Percentiles rank a stretch among this genome's conserved stretches.
Conservation (phyloP, 164 flowering plant genomes). For the Akebia trifoliata region DNA sequence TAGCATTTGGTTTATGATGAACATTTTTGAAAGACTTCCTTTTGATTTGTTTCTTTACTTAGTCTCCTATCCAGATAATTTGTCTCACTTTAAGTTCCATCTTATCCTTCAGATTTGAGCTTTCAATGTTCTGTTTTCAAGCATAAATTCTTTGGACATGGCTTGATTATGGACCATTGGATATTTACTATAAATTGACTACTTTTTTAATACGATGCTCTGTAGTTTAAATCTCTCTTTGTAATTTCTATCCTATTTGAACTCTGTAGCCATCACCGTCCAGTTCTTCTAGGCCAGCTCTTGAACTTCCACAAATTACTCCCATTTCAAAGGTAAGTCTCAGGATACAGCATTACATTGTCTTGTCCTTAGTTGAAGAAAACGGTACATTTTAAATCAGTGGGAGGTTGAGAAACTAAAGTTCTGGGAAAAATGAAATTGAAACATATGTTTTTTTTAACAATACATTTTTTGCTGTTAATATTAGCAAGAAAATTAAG, state of each 20-base stretch:
- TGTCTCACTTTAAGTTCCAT: neutral
- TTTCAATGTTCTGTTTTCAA: no score
- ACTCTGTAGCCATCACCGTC: constrained; percentile 43
- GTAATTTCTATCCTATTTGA: neutral
- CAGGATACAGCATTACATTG: neutral
- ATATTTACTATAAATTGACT: neutral
- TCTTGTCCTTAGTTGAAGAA: no score
- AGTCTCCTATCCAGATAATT: neutral
- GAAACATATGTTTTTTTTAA: no score
- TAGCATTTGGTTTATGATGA: neutral
- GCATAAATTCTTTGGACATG: neutral
- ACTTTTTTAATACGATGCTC: neutral
- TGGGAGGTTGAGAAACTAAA: no score
- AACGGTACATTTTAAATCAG: no score
- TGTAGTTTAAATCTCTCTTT: neutral
- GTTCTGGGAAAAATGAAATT: no score
- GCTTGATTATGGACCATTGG: neutral
- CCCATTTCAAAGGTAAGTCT: constrained; percentile 44
- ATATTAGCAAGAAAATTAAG: no score
- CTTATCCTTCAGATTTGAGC: no score
- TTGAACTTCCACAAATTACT: constrained; percentile 32
- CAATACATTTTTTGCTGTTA: no score
- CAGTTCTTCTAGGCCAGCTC: constrained; percentile 37
- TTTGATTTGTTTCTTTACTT: no score
- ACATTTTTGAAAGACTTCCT: no score